A percentile compares a stretch with the other conserved stretches of the same genome.
These are phyloP conservation scores for Suillus fuscotomentosus DNA, from an alignment of 768 basidiomycete species.

Conservation along the genomic window DNA sequence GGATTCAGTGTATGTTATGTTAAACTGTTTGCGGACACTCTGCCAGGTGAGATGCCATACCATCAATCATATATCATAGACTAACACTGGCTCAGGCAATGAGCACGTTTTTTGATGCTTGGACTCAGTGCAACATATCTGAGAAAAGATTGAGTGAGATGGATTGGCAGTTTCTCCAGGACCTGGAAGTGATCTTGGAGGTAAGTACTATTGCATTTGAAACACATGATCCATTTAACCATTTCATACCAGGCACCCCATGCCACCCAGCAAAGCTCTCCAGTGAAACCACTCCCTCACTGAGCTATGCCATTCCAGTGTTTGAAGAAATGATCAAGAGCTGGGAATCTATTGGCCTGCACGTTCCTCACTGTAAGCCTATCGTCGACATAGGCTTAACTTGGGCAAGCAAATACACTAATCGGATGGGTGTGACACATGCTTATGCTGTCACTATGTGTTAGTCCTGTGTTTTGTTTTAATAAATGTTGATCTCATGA, in stretches of 20 bases:
- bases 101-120: neutral
- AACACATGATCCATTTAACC: too few species aligned
- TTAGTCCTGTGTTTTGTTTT: too few species aligned
- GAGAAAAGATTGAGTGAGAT: neutral
- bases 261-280: too few species aligned
- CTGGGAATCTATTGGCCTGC: neutral
- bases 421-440: too few species aligned
- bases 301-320: constrained; percentile 2
- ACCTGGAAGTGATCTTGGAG: constrained; percentile 3
- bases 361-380: neutral
- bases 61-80: neutral
- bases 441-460: too few species aligned
- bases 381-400: neutral
- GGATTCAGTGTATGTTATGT: too few species aligned
- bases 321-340: neutral
- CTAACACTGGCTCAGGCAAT: constrained; percentile 1
- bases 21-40: too few species aligned
- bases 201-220: too few species aligned
- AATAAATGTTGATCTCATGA: too few species aligned
- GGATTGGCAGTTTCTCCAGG: constrained; percentile 10
- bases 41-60: neutral
- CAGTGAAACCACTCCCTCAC: neutral
- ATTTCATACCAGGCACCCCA: too few species aligned
- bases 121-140: neutral
- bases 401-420: neutral